phyloP scores from a whole-genome alignment of 495 filamentous ascomycete genomes.

The Penicillium pulvis region DNA sequence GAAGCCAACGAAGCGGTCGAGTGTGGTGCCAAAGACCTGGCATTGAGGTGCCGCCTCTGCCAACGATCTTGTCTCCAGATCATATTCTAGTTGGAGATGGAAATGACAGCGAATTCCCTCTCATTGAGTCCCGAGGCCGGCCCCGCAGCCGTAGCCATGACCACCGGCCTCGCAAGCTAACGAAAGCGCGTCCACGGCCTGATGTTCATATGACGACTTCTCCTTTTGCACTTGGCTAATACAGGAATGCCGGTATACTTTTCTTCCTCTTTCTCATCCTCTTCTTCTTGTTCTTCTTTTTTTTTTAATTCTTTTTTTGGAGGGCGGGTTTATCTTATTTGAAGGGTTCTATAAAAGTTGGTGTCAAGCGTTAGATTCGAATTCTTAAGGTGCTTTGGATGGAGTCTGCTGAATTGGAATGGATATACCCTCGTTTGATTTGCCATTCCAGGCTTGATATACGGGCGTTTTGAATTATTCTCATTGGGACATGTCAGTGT shows the following conservation, averaged over 20 bases:
- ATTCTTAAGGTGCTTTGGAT: constrained; percentile 1
- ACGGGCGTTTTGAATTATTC: constrained; percentile 6
- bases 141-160: constrained; percentile 36
- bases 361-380: constrained; percentile 9
- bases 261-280: neutral
- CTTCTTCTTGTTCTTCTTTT: neutral
- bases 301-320: neutral
- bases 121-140: constrained; percentile 31
- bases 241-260: constrained; percentile 4
- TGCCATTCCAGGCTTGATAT: constrained; percentile 10
- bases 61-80: constrained; percentile 25
- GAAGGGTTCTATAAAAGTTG: constrained; percentile 14
- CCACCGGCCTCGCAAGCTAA: constrained; percentile 24
- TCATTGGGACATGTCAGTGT: neutral
- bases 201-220: constrained; percentile 25
- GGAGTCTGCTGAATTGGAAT: constrained; percentile 9
- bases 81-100: constrained; percentile 13
- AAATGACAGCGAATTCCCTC: constrained; percentile 2
- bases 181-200: constrained; percentile 21
- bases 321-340: neutral
- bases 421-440: constrained; percentile 25
- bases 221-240: constrained; percentile 20
- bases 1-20: constrained; percentile 18
- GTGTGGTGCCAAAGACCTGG: constrained; percentile 22
- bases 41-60: constrained; percentile 22